Evolutionary conservation across 75 land plant species (phyloP), one percentile per base, ranked within the genome.

Genomic region (Chamaecyparis obtusa): DNA sequence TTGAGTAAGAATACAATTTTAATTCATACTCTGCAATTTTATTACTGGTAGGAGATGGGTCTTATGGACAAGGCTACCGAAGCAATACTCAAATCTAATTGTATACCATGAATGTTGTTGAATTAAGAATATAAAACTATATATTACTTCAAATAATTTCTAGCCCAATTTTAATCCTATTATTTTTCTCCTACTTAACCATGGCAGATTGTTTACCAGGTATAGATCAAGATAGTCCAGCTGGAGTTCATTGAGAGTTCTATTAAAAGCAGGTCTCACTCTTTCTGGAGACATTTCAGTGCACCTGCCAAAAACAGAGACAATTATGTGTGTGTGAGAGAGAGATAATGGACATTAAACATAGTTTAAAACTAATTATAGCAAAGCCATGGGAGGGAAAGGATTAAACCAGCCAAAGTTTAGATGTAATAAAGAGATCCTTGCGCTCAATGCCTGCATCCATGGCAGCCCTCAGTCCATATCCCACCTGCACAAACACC

Each of bases 171-270:
- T 51, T 51, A 13, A 51, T 14, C 36, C 21, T 41, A 21, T 21
- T 27, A 78, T 16, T 19, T 39, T 39, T 39, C 39, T 39, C 43
- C 81, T 17, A 36, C 81, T 78, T 39, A 41, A 78, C 11, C 24
- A 78, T 78, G 81, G 71, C 1, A 21, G 81, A 27, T 78, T 36
- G 27, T 43, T 60, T 88, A 93, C 92, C 89, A 93, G 87, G 39
- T 90, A 91, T 37, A 93, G 94, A 83, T 93, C 95, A 72, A 93
- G 95, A 85, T 93, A 91, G 46, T 92, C 89, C 16, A 92, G 90
- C 60, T 92, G 88, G 24, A 94, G 91, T 27, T 94, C 94, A 36
- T 87, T 69, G 32, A 94, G 94, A 54, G 94, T 89, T 2, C 87
- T 86, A 51, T 76, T 86, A 71, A 92, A 69, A 3, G 92, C 95